Evolutionary conservation across 306 rosid species (phyloP), one percentile per base, ranked within the genome.

Genomic region (Abrus precatorius): DNA sequence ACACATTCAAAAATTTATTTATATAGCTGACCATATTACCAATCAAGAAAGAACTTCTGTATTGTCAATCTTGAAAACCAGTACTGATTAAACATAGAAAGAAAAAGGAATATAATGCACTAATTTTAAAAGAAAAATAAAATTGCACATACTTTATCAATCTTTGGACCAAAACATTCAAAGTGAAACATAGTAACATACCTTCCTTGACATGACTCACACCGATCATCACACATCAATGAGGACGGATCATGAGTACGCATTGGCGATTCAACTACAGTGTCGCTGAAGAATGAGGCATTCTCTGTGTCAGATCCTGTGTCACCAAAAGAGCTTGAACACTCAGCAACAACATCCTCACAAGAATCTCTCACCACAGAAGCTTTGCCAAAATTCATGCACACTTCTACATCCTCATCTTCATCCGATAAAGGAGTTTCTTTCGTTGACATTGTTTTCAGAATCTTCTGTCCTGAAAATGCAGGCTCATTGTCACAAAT

Each of bases 291-390:
- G 56, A 66, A 20, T 7, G 33, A 67, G 61, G 69, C 87, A 64
- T 85, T 81, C 76, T 90, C 91, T 9, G 82, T 9, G 62, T 81
- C 86, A 8, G 93, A 90, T 53, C 77, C 77, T 30, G 98, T 88
- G 77, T 87, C 83, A 20, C 86, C 94, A 69, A 95, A 95, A 41
- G 98, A 95, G 82, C 97, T 95, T 3, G 92, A 95, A 81, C 59
- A 43, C 80, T 89, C 92, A 14, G 90, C 76, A 36, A 13, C 75
- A 34, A 13, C 86, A 84, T 85, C 91, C 30, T 34, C 77, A 55
- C 80, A 11, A 50, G 79, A 84, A 80, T 61, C 83, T 71, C 81
- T 81, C 80, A 55, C 74, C 27, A 40, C 69, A 61, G 61, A 86
- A 78, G 74, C 80, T 49, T 83, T 74, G 29, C 76, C 57, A 48